These are phyloP conservation scores for Leccinum obscurum DNA, from an alignment of 768 basidiomycete species.

Conservation along the genomic window DNA sequence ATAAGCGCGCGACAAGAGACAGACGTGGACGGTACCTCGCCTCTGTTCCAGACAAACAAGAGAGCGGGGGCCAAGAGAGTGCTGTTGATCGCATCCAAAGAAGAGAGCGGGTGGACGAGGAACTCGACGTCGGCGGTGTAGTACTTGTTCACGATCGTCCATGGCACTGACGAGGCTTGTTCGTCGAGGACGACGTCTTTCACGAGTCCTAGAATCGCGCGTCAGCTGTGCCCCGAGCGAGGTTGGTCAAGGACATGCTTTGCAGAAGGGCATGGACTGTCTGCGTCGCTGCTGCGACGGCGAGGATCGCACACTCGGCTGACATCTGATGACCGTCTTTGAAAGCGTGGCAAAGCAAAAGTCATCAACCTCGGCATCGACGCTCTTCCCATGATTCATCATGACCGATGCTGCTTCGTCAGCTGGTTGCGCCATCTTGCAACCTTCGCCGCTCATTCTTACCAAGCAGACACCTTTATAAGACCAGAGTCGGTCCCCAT, in stretches of 20 bases:
- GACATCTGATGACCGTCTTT: constrained; percentile 1
- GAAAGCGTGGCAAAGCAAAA: neutral
- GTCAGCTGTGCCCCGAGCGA: constrained; percentile 19
- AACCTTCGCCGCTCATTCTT: neutral
- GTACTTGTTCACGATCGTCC: constrained; percentile 80
- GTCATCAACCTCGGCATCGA: neutral
- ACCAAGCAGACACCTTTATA: constrained; percentile 12
- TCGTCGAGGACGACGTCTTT: constrained; percentile 20
- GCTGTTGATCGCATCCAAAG: constrained; percentile 42
- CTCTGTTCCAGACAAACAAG: constrained; percentile 67
- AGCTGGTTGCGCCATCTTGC: constrained; percentile 11
- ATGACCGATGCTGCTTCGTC: constrained; percentile 15
- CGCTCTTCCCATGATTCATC: neutral
- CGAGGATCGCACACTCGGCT: constrained; percentile 29
- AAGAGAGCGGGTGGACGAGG: constrained; percentile 46
- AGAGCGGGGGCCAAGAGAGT: constrained; percentile 57
- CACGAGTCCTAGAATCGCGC: constrained; percentile 22
- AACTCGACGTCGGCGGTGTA: constrained; percentile 80
- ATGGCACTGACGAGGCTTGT: constrained; percentile 44
- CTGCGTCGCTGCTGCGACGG: constrained; percentile 23
- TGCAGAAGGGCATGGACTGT: constrained; percentile 24
- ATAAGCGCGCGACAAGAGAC: constrained; percentile 3
- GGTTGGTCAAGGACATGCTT: constrained; percentile 19
- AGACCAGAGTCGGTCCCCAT: constrained; percentile 3
- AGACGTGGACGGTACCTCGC: constrained; percentile 48